phyloP scores from a whole-genome alignment of 2,329 filamentous ascomycete species.

The Xylariaceae sp. region DNA sequence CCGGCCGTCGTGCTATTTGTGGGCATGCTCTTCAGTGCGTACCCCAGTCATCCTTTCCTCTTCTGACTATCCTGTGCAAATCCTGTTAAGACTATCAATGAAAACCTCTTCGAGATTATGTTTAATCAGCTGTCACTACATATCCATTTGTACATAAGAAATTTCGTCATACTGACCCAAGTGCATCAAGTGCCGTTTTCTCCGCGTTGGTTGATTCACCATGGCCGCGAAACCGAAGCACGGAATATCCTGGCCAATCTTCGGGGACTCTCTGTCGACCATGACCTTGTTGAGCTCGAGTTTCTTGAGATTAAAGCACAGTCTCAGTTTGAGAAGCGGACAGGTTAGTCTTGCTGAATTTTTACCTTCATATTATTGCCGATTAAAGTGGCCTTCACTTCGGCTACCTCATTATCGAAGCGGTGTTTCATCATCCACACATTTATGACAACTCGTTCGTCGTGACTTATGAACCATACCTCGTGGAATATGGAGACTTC shows the following conservation, averaged over 20 bases:
- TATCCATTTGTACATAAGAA: neutral
- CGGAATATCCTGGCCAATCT: conserved; percentile 67
- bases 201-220: conserved; percentile 75
- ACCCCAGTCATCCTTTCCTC: neutral
- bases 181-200: conserved; percentile 67
- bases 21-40: conserved; percentile 70
- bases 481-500: too few species aligned
- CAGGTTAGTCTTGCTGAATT: conserved; percentile 39
- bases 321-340: conserved; percentile 76
- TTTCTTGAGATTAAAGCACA: conserved; percentile 85
- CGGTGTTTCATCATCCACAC: too few species aligned
- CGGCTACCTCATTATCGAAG: too few species aligned
- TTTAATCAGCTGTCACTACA: neutral
- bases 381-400: too few species aligned
- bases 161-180: conserved; percentile 1
- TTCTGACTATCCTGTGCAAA: neutral
- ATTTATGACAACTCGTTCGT: too few species aligned
- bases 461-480: too few species aligned
- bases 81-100: neutral
- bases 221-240: conserved; percentile 68
- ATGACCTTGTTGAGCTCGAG: conserved; percentile 75
- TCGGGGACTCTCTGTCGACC: conserved; percentile 63
- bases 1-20: conserved; percentile 69
- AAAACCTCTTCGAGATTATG: neutral
- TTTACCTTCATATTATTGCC: too few species aligned